Conservation (phyloP, 768 basidiomycete species). For the Suillus bovinus region DNA sequence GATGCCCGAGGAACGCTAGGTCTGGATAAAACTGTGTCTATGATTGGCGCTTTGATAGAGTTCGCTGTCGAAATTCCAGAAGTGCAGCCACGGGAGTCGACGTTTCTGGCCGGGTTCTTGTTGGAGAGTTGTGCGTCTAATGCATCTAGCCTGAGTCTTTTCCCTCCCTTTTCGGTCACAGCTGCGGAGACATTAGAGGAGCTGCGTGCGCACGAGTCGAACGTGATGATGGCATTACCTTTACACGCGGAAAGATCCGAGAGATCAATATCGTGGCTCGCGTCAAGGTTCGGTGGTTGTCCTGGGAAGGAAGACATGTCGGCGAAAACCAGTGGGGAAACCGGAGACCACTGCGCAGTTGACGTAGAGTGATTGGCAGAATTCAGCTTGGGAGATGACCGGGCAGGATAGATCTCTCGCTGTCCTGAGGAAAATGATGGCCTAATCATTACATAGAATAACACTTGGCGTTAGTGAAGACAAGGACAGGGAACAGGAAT, state of each 20-base stretch:
- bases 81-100: not conserved
- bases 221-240: not conserved
- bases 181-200: not conserved
- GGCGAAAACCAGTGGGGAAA: slow-evolving; percentile 6
- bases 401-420: slow-evolving; percentile 20
- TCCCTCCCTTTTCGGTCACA: not conserved
- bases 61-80: not conserved
- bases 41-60: not conserved
- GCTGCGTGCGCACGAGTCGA: not conserved
- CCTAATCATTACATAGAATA: slow-evolving; percentile 10
- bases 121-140: not conserved
- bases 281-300: not conserved
- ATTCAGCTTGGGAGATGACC: slow-evolving; percentile 9
- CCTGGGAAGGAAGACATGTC: not conserved
- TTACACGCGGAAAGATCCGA: not conserved
- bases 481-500: slow-evolving; percentile 18
- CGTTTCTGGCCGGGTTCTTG: not conserved
- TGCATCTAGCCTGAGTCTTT: not conserved
- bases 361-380: slow-evolving; percentile 14
- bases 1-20: not conserved
- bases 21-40: slow-evolving; percentile 1
- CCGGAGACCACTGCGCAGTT: slow-evolving; percentile 8
- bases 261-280: slow-evolving; percentile 6
- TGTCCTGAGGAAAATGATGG: slow-evolving; percentile 12
- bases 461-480: slow-evolving; percentile 7